These are phyloP conservation scores for Skeletonema potamos DNA, from an alignment of 108 stramenopile genomes.

Conservation along the genomic window DNA sequence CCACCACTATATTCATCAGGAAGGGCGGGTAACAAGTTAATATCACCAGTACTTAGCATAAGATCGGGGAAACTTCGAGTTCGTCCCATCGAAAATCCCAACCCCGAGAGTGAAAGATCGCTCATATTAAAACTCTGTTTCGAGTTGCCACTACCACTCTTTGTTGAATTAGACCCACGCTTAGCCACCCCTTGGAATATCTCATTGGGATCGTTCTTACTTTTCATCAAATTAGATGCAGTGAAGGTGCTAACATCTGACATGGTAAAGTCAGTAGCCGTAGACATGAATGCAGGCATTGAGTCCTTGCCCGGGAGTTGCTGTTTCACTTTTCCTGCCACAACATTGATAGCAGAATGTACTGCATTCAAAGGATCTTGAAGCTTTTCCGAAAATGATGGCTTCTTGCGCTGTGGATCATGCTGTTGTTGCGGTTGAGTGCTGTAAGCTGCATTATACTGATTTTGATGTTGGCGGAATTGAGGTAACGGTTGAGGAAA, in stretches of 20 bases:
- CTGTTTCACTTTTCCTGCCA: not conserved
- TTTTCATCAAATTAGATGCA: not conserved
- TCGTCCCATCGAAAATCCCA: constrained; percentile 18
- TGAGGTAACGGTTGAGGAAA: constrained; percentile 6
- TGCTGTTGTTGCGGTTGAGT: not conserved
- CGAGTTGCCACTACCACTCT: constrained; percentile 26
- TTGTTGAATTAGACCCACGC: not conserved
- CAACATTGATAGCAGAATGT: not conserved
- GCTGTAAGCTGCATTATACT: not conserved
- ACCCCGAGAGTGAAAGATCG: constrained; percentile 22
- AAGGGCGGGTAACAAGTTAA: constrained; percentile 8
- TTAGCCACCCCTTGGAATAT: constrained; percentile 6
- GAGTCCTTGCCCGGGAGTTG: constrained; percentile 7
- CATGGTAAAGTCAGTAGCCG: constrained; percentile 37
- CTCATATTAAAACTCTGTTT: constrained; percentile 8
- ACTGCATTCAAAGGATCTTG: not conserved
- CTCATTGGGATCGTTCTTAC: not conserved
- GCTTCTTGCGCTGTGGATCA: constrained; percentile 7
- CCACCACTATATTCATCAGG: constrained; percentile 5
- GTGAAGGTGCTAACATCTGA: constrained; percentile 32
- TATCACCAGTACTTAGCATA: constrained; percentile 30
- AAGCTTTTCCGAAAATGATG: constrained; percentile 1
- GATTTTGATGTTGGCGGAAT: not conserved
- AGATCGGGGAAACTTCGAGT: constrained; percentile 42
- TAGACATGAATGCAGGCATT: constrained; percentile 27